Base-by-base conservation (phyloP, 805 yeast genomes). In the Candida corydali region DNA sequence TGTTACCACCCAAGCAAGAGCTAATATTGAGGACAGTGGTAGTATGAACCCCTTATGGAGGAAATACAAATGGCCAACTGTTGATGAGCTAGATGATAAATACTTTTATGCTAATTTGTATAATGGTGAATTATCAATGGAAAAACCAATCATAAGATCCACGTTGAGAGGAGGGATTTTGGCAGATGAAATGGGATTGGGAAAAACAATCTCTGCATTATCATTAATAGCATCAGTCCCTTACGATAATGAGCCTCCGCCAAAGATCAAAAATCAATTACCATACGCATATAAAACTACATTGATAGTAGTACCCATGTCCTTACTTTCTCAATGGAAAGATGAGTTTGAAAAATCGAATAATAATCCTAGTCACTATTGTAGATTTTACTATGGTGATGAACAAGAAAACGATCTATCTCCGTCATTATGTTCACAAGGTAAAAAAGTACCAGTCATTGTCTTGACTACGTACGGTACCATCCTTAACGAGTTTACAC, bases 181-280 rank as follows among this genome's bases (percentile, higher is more conserved):
- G 11, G 95, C 97, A 0, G 98, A 89, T 62, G 98, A 89, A 56
- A 89, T 89, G 98, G 98, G 98, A 0, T 67, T 89, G 7, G 98
- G 98, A 29, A 89, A 89, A 54, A 89, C 98, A 0, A 83, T 89
- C 17, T 83, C 95, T 1, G 78, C 95, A 0, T 59, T 87, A 36
- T 73, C 96, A 0, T 60, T 91, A 33, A 69, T 89, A 9, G 76
- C 82, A 39, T 70, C 86, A 0, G 79, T 72, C 8, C 85, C 87
- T 0, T 55, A 48, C 31, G 89, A 83, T 49, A 39, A 53, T 10
- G 42, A 46, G 1, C 50, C 49, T n/a, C 41, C 39, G n/a, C n/a
- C 16, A 9, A 17, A 20, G 8, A 16, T 27, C 17, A 15, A 27
- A 26, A 17, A 17, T 5, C 17, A 20, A 9, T 32, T 30, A 28